Evolutionary conservation across 805 yeast species (phyloP), one percentile per base, ranked within the genome.

Genomic region (Trichomonascus vanleenenianus): DNA sequence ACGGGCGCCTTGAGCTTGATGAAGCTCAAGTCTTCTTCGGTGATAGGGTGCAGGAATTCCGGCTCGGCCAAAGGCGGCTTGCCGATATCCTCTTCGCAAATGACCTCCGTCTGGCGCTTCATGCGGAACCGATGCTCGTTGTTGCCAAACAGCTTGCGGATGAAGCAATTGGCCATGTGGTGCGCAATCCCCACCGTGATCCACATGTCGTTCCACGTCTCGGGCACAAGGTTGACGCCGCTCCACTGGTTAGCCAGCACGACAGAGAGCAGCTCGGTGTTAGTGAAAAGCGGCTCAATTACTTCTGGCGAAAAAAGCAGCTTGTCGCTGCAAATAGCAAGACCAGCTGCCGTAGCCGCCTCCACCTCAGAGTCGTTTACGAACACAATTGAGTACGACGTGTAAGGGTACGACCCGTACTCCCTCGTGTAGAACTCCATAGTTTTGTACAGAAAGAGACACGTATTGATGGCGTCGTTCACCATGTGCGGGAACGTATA

Each of bases 401-500:
- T 78, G 58, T 86, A 91, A 0, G 98, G 97, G 52, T 79, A 94
- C 0, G 97, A 85, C 3, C 97, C 96, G 62, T 83, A 93, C 54
- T 89, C 96, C 52, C 83, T 80, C 43, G 87, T 79, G 55, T 79
- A 87, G 58, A 74, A 88, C 49, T 88, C 95, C 56, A 93, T 71
- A 0, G 95, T 95, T 55, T 76, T 79, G 53, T 79, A 79, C 4
- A 89, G 68, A 40, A 88, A 83, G 7, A 85, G 68, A 30, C 95
- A 83, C 0, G 95, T 77, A 57, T 89, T 89, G 19, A 72, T 54
- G 10, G 81, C 81, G 59, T 75, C 63, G 38, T 73, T 70, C 46
- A 68, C 73, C 32, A 70, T 73, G 0, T 80, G 81, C 0, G 88
- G 82, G 2, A 82, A 61, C 32, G 76, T 77, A 57, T 82, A 88